phyloP scores from a whole-genome alignment of 2,329 filamentous ascomycete species.

The Calycina herbarum region DNA sequence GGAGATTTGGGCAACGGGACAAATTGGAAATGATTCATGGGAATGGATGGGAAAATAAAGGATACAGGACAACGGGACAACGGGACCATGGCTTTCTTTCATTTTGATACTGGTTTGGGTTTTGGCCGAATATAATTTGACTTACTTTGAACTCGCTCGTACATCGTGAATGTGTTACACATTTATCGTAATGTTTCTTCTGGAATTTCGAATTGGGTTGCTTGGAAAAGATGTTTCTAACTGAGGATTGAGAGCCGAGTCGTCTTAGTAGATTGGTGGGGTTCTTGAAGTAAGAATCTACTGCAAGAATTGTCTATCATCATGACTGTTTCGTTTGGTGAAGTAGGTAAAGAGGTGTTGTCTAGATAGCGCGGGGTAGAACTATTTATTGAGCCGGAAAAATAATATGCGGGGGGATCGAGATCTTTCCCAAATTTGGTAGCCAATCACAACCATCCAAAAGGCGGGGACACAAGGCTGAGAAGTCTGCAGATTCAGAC shows the following conservation, averaged over 20 bases:
- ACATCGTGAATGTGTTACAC: background rate
- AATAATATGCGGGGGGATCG: too few species aligned
- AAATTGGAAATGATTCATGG: background rate
- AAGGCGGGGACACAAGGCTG: conserved; percentile 7
- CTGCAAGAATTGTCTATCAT: too few species aligned
- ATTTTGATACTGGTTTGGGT: background rate
- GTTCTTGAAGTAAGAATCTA: too few species aligned
- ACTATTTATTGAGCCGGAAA: too few species aligned
- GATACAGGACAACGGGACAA: background rate
- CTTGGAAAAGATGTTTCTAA: too few species aligned
- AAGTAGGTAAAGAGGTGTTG: too few species aligned
- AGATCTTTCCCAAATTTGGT: too few species aligned
- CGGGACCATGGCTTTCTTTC: background rate
- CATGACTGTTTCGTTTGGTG: too few species aligned
- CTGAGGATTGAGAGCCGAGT: too few species aligned
- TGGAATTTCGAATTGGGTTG: background rate
- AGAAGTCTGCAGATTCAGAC: background rate
- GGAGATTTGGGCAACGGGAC: background rate
- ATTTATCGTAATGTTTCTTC: background rate
- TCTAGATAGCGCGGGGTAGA: too few species aligned
- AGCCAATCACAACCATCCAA: too few species aligned
- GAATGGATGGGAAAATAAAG: background rate
- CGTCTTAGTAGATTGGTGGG: too few species aligned
- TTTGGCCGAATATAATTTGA: background rate
- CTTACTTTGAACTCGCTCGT: background rate